Conservation (phyloP, 768 basidiomycete genomes). For the Tulasnella sp. region DNA sequence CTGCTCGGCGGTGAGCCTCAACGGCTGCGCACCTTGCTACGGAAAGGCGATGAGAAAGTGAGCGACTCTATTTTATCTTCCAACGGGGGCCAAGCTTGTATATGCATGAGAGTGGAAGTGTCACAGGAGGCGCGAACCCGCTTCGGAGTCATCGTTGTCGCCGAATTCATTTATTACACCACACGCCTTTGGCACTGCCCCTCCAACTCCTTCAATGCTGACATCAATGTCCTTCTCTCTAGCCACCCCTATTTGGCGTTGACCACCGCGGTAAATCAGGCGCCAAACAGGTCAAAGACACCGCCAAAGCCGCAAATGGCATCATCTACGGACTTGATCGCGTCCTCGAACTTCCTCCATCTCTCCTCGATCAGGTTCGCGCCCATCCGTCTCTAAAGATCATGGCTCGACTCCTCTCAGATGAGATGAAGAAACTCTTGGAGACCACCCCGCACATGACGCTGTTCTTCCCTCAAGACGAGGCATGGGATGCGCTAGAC, state of each 20-base stretch:
- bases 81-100: no score
- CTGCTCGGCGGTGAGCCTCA: slow-evolving; percentile 75
- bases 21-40: slow-evolving; percentile 52
- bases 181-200: no score
- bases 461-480: slow-evolving; percentile 76
- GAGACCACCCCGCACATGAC: slow-evolving; percentile 66
- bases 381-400: slow-evolving; percentile 56
- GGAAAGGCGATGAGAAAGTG: slow-evolving; percentile 18
- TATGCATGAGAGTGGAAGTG: no score
- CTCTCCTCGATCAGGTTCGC: slow-evolving; percentile 33
- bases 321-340: slow-evolving; percentile 61
- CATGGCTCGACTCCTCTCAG: slow-evolving; percentile 59
- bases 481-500: slow-evolving; percentile 72
- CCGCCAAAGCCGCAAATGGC: slow-evolving; percentile 60
- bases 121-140: no score
- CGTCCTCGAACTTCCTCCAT: slow-evolving; percentile 63
- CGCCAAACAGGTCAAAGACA: slow-evolving; percentile 46
- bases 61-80: no score
- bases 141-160: no score
- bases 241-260: slow-evolving; percentile 46
- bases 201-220: no score
- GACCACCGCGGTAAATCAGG: slow-evolving; percentile 77
- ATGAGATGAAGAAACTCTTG: slow-evolving; percentile 45
- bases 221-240: slow-evolving; percentile 21
- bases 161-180: no score